These are phyloP conservation scores for Lagenidium sp. DNA, from an alignment of 352 stramenopile genomes.

Conservation along the genomic window DNA sequence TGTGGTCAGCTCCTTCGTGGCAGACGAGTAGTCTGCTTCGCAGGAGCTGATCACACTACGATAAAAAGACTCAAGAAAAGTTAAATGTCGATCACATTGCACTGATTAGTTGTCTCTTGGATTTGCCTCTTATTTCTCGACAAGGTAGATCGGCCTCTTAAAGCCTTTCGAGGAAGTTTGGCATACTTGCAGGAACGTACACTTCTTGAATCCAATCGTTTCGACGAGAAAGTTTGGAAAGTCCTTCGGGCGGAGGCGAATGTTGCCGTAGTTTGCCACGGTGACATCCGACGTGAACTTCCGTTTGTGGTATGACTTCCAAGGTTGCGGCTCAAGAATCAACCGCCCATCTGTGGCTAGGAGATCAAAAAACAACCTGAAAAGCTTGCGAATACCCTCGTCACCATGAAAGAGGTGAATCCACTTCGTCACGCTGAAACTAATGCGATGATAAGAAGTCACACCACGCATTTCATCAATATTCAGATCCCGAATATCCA, in stretches of 20 bases:
- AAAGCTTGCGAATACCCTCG: constrained; percentile 69
- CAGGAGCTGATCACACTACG: too few relatives aligned
- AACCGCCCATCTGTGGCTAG: constrained; percentile 56
- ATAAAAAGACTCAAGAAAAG: too few relatives aligned
- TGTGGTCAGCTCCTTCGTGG: too few relatives aligned
- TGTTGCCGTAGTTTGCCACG: constrained; percentile 55
- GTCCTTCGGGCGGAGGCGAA: constrained; percentile 64
- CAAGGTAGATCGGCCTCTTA: constrained; percentile 60
- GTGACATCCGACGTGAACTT: constrained; percentile 80
- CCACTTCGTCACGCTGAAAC: constrained; percentile 89
- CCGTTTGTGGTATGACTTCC: constrained; percentile 84
- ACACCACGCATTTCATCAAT: too few relatives aligned
- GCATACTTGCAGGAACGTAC: constrained; percentile 65
- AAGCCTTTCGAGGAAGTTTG: constrained; percentile 73
- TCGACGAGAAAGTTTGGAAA: constrained; percentile 51
- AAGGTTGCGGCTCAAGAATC: constrained; percentile 81
- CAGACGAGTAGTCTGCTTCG: too few relatives aligned
- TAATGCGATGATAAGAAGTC: too few relatives aligned
- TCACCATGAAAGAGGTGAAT: constrained; percentile 87
- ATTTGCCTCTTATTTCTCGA: constrained; percentile 33
- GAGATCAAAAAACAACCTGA: constrained; percentile 52
- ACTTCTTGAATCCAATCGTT: constrained; percentile 52
- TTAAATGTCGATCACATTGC: too few relatives aligned
- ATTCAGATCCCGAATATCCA: too few relatives aligned
- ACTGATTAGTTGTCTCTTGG: constrained; percentile 2